Evolutionary conservation across 192 early-diverging fungal species (phyloP), one percentile per base, ranked within the genome.

Genomic region (Podila minutissima): DNA sequence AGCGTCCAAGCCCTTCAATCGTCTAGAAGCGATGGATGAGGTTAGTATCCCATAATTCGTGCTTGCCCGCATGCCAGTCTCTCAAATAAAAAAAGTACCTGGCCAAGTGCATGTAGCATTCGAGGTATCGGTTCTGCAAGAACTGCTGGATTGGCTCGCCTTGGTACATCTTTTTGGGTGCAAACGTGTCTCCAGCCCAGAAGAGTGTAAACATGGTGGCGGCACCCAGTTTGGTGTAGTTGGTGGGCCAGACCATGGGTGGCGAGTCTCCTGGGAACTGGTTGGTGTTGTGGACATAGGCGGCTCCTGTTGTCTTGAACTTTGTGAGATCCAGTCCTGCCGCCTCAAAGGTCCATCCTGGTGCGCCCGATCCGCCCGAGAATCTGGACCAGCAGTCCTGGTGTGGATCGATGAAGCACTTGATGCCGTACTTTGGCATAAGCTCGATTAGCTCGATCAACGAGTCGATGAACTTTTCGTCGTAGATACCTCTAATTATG

Each of bases 321-420:
- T 89, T 74, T 31, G 82, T 87, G 17, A 95, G 82, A 62, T 95
- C 89, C 64, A 96, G 60, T 3, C 94, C 95, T 10, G 87, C 92
- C 1, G 91, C 88, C 70, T 95, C 93, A 88, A 96, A 94, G 6
- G 93, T 95, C 95, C 95, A 95, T 28, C 86, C 92, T 35, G 95
- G 95, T 41, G 95, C 95, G 28, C 95, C 94, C 20, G 90, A 92
- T 33, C 95, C 95, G 9, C 95, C 94, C 15, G 91, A 92, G 71
- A 90, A 95, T 24, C 91, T 75, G 28, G 90, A 91, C 90, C 91
- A 92, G 60, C 91, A 92, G 76, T 96, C 95, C 69, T 96, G 95
- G 83, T 96, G 95, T 7, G 95, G 95, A 87, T 96, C 92, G 59
- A 96, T 94, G 35, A 96, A 93, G 72, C 93, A 94, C 71, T 92